Evolutionary conservation across 495 filamentous ascomycete species (phyloP), one percentile per base, ranked within the genome.

Genomic region (Alectoria sarmentosa): DNA sequence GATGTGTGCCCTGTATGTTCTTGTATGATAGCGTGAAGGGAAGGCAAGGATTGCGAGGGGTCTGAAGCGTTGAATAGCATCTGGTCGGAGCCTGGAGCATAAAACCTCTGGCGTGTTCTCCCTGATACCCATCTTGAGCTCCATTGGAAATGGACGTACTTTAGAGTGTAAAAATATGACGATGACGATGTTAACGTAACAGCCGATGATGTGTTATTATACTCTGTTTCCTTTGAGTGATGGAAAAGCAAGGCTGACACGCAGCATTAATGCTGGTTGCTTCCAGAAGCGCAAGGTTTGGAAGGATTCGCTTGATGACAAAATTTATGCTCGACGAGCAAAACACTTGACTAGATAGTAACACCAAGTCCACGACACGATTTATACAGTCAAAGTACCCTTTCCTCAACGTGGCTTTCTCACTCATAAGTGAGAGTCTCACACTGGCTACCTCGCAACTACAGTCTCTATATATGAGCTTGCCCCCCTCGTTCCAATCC

Each of bases 1-100:
- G 82, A 83, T 84, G 70, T 85, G 83, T 69, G 77, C 82, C 26
- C 71, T 85, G 17, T 85, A 85, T 63, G 82, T 85, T 38, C 74
- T 85, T 61, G 71, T 85, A 42, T 84, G 69, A 69, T 5, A 34
- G 37, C 32, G 17, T 52, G 26, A 13, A 17, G 7, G 42, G 10
- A 65, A 32, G 5, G 23, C 10, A 49, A 17, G 7, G 15, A 54
- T n/a, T 37, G 15, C 21, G n/a, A 65, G n/a, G 56, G n/a, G 15
- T 21, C 26, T 21, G 26, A 32, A 39, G n/a, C 30, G 13, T 48
- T 39, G 57, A 30, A 65, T 54, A 46, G 56, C 23, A 60, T 6
- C 36, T 41, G 34, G 28, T 21, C 23, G 17, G 44, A 26, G 63
- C 41, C 28, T 54, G 36, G 15, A 41, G 63, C 63, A 65, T 65